Evolutionary conservation across 768 basidiomycete genomes (phyloP).

Genomic region (Naganishia vishniacii): DNA sequence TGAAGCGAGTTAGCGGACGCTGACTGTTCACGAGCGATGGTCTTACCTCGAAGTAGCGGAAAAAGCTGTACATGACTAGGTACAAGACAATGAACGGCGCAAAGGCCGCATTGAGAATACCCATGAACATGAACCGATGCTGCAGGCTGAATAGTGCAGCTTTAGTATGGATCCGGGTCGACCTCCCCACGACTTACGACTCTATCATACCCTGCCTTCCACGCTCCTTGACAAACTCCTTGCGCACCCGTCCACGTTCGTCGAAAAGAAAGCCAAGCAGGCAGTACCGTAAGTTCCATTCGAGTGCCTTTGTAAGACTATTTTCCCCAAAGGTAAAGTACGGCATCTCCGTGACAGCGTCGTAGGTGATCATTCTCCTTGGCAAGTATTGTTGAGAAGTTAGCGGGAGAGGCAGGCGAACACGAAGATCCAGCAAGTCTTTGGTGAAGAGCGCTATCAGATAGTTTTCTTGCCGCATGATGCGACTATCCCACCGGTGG

Average conservation of each 20-base stretch:
- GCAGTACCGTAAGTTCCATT: constrained; percentile 96
- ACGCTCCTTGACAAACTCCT: constrained; percentile 81
- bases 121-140: constrained; percentile 92
- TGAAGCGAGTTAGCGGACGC: background rate
- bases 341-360: constrained; percentile 55
- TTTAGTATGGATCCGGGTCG: too few relatives aligned
- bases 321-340: constrained; percentile 54
- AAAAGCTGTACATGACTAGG: constrained; percentile 96
- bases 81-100: constrained; percentile 96
- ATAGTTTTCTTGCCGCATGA: constrained; percentile 97
- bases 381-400: constrained; percentile 33
- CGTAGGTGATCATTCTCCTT: constrained; percentile 35
- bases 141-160: constrained; percentile 62
- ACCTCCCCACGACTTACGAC: constrained; percentile 73
- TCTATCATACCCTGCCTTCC: constrained; percentile 72
- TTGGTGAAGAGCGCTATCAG: constrained; percentile 97
- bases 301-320: constrained; percentile 78
- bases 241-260: constrained; percentile 76
- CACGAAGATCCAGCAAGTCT: constrained; percentile 78
- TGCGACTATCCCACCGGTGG: constrained; percentile 55
- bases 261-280: constrained; percentile 94
- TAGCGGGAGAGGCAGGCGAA: constrained; percentile 61
- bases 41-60: constrained; percentile 92
- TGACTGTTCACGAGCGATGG: background rate
- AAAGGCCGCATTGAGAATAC: constrained; percentile 87